phyloP scores from a whole-genome alignment of 1,139 yeast genomes.

The Saccharomyces hybrid region DNA sequence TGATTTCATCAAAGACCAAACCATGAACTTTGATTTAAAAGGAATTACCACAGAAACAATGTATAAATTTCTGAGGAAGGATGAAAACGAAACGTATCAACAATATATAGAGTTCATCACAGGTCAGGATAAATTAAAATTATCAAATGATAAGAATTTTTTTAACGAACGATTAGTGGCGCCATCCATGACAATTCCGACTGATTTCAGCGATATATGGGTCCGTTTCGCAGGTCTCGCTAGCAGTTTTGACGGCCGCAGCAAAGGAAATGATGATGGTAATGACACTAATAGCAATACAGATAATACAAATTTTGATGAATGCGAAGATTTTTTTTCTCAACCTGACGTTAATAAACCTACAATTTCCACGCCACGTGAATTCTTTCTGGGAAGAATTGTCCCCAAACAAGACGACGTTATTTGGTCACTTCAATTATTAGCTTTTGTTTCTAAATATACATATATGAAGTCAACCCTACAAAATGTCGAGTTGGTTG shows the following conservation, averaged over 20 bases:
- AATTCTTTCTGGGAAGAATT: constrained; percentile 65
- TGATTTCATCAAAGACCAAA: constrained; percentile 29
- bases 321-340: constrained; percentile 12
- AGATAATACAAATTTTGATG: constrained; percentile 3
- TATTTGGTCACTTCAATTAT: constrained; percentile 82
- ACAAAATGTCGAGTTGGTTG: constrained; percentile 61
- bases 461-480: constrained; percentile 68
- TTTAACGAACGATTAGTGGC: constrained; percentile 12
- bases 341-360: constrained; percentile 14
- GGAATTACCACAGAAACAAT: constrained; percentile 13
- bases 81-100: constrained; percentile 17
- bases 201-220: constrained; percentile 24
- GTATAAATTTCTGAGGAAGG: constrained; percentile 15
- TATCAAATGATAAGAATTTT: constrained; percentile 12
- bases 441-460: constrained; percentile 90
- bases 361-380: constrained; percentile 44
- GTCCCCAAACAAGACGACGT: constrained; percentile 90
- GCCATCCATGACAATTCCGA: constrained; percentile 13
- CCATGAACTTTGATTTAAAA: constrained; percentile 20
- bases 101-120: constrained; percentile 15
- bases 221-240: background rate
- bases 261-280: background rate
- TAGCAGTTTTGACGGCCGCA: background rate
- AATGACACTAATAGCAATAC: constrained; percentile 3
- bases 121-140: constrained; percentile 14